phyloP scores from a whole-genome alignment of 192 early-diverging fungal genomes.

The Backusella macrospora region DNA sequence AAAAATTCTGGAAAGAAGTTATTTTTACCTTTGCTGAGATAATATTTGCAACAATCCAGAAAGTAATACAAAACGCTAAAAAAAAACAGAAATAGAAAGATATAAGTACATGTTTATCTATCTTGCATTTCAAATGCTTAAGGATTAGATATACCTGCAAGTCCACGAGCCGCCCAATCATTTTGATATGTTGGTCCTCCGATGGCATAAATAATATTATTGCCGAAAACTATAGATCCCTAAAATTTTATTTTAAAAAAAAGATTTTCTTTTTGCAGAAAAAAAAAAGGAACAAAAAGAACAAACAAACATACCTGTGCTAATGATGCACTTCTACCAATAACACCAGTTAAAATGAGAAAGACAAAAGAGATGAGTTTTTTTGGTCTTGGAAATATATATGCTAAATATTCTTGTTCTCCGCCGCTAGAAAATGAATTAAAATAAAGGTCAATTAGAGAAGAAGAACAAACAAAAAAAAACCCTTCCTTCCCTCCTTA shows the following conservation, averaged over 20 bases:
- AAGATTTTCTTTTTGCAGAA: not conserved
- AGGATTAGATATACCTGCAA: no score
- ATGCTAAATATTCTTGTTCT: constrained; percentile 63
- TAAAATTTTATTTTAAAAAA: not conserved
- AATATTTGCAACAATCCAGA: not conserved
- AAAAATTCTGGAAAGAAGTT: no score
- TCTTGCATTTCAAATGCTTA: no score
- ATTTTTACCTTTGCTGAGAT: not conserved
- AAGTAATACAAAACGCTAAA: constrained; percentile 2
- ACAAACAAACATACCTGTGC: not conserved
- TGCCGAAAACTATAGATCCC: constrained; percentile 22
- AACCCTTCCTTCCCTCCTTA: no score
- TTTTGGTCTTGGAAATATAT: constrained; percentile 53
- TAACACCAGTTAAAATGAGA: constrained; percentile 20
- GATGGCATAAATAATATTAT: constrained; percentile 26
- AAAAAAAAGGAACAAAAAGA: no score
- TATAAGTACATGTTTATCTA: no score
- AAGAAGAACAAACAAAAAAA: not conserved
- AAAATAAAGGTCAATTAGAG: not conserved
- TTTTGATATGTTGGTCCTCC: constrained; percentile 21
- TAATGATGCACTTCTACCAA: constrained; percentile 12
- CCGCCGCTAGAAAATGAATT: constrained; percentile 50
- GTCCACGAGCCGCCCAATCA: constrained; percentile 23
- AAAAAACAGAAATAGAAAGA: not conserved
- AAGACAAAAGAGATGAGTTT: constrained; percentile 30